Evolutionary conservation across 2,329 filamentous ascomycete genomes (phyloP).

Genomic region (Ophiostoma sp.): DNA sequence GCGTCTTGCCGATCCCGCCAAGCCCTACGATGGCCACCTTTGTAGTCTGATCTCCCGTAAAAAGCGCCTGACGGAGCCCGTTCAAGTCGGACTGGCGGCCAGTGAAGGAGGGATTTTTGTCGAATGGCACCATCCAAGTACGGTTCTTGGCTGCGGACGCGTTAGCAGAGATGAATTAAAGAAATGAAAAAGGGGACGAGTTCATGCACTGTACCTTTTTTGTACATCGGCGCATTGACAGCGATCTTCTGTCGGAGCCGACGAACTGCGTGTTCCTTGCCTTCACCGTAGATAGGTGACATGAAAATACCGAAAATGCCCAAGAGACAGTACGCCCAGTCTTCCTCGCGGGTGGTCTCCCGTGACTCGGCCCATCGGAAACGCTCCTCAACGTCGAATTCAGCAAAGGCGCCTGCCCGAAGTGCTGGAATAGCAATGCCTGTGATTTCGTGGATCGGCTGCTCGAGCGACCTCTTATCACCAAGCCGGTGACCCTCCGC

Average conservation of each 20-base stretch:
- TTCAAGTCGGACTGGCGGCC: neutral
- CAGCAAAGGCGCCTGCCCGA: neutral
- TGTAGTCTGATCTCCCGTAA: neutral
- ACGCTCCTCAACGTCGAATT: neutral
- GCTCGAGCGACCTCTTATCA: conserved; percentile 5
- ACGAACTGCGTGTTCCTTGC: neutral
- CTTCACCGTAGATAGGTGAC: neutral
- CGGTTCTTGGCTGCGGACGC: neutral
- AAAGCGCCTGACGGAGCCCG: neutral
- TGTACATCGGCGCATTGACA: neutral
- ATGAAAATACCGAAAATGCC: neutral
- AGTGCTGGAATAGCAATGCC: neutral
- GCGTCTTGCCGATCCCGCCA: conserved; percentile 1
- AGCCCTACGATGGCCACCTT: neutral
- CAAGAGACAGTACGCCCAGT: neutral
- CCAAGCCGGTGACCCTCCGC: neutral
- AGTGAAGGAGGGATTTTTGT: neutral
- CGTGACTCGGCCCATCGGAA: neutral
- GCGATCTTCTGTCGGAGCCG: neutral
- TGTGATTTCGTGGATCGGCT: neutral
- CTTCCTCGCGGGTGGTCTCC: neutral
- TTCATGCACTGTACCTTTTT: neutral
- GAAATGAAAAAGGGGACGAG: neutral
- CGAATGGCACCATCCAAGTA: neutral
- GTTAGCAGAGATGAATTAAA: neutral